These are phyloP conservation scores for Erythrophleum fordii DNA, from an alignment of 306 rosid genomes.

Conservation along the genomic window DNA sequence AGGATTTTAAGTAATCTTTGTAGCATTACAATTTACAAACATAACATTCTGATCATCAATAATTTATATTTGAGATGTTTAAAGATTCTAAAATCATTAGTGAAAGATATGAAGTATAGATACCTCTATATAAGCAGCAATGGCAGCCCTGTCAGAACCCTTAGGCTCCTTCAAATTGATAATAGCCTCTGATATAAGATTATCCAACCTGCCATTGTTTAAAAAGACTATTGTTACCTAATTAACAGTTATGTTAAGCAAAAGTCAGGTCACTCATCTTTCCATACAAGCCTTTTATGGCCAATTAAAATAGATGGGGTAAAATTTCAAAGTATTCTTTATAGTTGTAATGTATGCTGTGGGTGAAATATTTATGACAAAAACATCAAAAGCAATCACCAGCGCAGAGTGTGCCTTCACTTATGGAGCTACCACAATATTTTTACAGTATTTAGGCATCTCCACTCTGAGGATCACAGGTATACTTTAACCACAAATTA, in stretches of 20 bases:
- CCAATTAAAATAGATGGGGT: background rate
- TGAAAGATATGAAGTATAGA: constrained; percentile 30
- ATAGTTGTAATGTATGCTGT: background rate
- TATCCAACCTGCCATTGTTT: constrained; percentile 76
- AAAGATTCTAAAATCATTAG: constrained; percentile 12
- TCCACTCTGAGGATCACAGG: background rate
- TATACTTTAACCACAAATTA: background rate
- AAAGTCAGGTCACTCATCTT: background rate
- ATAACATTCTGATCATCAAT: constrained; percentile 28
- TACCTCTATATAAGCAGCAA: constrained; percentile 90
- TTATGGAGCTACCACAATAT: background rate
- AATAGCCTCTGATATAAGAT: constrained; percentile 75
- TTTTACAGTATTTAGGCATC: constrained; percentile 3
- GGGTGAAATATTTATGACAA: background rate
- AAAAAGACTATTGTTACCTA: constrained; percentile 33
- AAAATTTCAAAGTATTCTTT: background rate
- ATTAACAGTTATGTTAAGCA: constrained; percentile 16
- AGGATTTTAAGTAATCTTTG: constrained; percentile 20
- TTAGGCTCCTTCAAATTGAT: constrained; percentile 80
- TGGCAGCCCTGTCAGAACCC: constrained; percentile 87
- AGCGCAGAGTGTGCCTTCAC: background rate
- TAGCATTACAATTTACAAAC: constrained; percentile 26
- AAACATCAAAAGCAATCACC: background rate
- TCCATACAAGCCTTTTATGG: background rate
- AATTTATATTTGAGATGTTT: constrained; percentile 25